phyloP scores from a whole-genome alignment of 169 alveolate species.

The Eimeria maxima region DNA sequence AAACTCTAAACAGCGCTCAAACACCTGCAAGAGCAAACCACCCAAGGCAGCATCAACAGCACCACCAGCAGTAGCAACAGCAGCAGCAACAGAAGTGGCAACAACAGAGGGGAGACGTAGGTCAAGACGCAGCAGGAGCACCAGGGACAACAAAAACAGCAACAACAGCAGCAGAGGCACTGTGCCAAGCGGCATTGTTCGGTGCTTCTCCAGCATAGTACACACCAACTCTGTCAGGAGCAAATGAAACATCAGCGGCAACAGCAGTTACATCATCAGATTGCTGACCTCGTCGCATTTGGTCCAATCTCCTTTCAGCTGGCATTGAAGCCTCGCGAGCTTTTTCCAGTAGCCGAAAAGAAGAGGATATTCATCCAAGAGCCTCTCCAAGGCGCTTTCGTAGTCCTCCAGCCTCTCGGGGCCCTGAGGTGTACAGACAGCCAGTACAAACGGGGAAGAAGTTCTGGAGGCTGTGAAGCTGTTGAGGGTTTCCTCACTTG shows the following conservation, averaged over 20 bases:
- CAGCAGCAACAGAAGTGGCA: not conserved
- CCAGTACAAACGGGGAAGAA: not conserved
- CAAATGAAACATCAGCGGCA: slow-evolving; percentile 21
- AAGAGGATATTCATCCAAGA: slow-evolving; percentile 82
- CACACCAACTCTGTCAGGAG: slow-evolving; percentile 14
- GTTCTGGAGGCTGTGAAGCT: not conserved
- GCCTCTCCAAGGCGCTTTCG: slow-evolving; percentile 67
- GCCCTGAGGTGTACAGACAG: slow-evolving; percentile 32
- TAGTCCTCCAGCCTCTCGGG: slow-evolving; percentile 79
- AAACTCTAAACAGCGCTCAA: slow-evolving; percentile 73
- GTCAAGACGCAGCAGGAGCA: not conserved
- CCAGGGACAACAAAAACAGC: not conserved
- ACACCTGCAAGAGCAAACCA: slow-evolving; percentile 7
- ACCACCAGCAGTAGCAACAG: slow-evolving; percentile 46
- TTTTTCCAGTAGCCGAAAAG: slow-evolving; percentile 84
- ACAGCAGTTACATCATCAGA: slow-evolving; percentile 4
- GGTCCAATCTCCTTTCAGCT: slow-evolving; percentile 74
- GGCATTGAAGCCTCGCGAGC: slow-evolving; percentile 71
- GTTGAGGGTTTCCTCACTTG: not conserved
- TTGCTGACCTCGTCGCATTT: slow-evolving; percentile 69
- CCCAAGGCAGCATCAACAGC: slow-evolving; percentile 49
- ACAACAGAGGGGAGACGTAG: not conserved
- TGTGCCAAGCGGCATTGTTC: not conserved
- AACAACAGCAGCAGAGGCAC: slow-evolving; percentile 13
- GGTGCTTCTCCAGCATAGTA: not conserved